Percentiles rank a stretch among this genome's conserved stretches.
phyloP scores from a whole-genome alignment of 2,329 filamentous ascomycete genomes.

The Sarocladium brachiariae region DNA sequence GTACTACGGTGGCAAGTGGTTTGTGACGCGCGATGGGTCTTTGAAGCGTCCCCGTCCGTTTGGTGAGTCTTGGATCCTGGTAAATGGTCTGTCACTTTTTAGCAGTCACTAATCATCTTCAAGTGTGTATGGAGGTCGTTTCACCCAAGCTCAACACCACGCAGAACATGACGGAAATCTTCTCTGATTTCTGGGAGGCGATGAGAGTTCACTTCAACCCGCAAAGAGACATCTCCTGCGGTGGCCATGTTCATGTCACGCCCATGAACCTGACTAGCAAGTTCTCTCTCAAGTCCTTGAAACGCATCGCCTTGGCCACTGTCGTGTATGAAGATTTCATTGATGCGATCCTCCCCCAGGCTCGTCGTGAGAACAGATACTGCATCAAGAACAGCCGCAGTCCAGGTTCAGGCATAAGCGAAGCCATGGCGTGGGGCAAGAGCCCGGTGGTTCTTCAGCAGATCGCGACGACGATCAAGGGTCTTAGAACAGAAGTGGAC shows the following conservation, averaged over 20 bases:
- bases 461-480: slow-evolving; percentile 24
- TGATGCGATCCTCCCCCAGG: slow-evolving; percentile 22
- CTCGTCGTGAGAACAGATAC: slow-evolving; percentile 29
- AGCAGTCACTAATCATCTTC: neutral
- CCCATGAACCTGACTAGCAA: slow-evolving; percentile 25
- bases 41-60: slow-evolving; percentile 29
- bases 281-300: slow-evolving; percentile 28
- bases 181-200: slow-evolving; percentile 34
- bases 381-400: slow-evolving; percentile 27
- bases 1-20: slow-evolving; percentile 35
- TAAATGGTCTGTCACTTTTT: too few species aligned
- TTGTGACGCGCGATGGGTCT: slow-evolving; percentile 33
- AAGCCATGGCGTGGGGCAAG: slow-evolving; percentile 23
- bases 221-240: slow-evolving; percentile 27
- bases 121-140: slow-evolving; percentile 35
- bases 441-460: slow-evolving; percentile 18
- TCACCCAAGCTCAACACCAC: slow-evolving; percentile 31
- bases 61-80: too few species aligned
- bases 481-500: slow-evolving; percentile 20
- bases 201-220: slow-evolving; percentile 34
- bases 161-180: slow-evolving; percentile 23
- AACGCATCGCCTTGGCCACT: slow-evolving; percentile 30
- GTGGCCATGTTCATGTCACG: slow-evolving; percentile 34
- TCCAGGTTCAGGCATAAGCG: slow-evolving; percentile 22
- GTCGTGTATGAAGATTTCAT: slow-evolving; percentile 29